phyloP scores from a whole-genome alignment of 148 eudicot genomes.

The Diospyros kaki region DNA sequence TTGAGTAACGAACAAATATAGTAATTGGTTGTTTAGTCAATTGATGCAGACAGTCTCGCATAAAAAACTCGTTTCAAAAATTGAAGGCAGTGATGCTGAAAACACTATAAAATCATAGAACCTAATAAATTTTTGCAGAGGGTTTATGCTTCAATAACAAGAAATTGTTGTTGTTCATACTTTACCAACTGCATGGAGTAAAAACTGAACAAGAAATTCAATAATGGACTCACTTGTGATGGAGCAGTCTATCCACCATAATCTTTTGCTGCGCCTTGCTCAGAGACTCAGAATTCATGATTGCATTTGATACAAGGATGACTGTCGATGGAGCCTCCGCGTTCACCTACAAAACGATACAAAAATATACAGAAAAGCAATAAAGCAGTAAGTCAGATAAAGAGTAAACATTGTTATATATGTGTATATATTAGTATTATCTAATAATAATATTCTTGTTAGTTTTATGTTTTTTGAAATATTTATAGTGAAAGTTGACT shows the following conservation, averaged over 20 bases:
- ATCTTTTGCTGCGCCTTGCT: conserved; percentile 67
- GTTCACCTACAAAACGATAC: conserved; percentile 48
- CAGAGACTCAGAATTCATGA: conserved; percentile 67
- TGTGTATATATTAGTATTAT: too few species aligned
- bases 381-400: too few species aligned
- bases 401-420: too few species aligned
- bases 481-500: too few species aligned
- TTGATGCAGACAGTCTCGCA: too few species aligned
- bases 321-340: conserved; percentile 63
- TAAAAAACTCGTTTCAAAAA: too few species aligned
- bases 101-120: background rate
- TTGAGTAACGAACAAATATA: too few species aligned
- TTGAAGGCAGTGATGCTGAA: too few species aligned
- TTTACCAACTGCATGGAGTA: background rate
- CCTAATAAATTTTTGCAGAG: background rate
- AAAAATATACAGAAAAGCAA: background rate
- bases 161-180: background rate
- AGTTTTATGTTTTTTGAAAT: too few species aligned
- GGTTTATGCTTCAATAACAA: background rate
- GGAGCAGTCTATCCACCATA: conserved; percentile 68
- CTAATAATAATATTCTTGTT: too few species aligned
- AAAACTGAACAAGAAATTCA: background rate
- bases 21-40: too few species aligned
- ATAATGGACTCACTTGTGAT: conserved; percentile 33
- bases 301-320: conserved; percentile 72